Base-by-base conservation (phyloP, 805 yeast genomes). In the Metschnikowia chrysomelidarum region DNA sequence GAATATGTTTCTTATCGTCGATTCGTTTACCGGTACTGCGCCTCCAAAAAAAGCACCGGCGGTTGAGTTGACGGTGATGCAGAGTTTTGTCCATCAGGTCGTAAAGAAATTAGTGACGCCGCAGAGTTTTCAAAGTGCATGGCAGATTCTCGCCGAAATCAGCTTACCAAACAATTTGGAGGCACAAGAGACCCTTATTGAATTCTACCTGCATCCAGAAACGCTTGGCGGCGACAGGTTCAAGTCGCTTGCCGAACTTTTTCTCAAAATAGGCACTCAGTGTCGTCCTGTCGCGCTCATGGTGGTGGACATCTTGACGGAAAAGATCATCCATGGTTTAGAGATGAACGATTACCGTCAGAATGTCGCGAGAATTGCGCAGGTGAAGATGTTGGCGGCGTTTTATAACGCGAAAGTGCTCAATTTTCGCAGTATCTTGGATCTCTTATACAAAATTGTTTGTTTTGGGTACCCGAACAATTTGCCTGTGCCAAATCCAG, bases 401-500 rank as follows among this genome's bases (percentile, higher is more conserved):
- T 53, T 87, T 18, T 72, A 60, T 53, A 76, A 77, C 44, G 40
- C 56, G 14, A 63, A 67, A 13, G 49, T 82, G 7, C 47, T 87
- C 9, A 62, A 66, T 19, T 58, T 68, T 33, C 60, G 62, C 10
- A 66, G 73, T 4, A 39, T 83, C 2, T 56, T 73, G 28, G 79
- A 76, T 27, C 53, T 81, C 3, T 43, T 80, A 10, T 82, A 71
- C 57, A 68, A 69, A 41, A 67, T 85, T 6, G 40, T 86, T 3
- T 75, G 80, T 26, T 75, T 63, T 55, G 95, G 95, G 0, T 81
- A 85, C 62, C 71, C 73, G 0, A 64, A 69, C 38, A 76, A 76
- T 34, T 71, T 71, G 32, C 71, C 71, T 3, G 48, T 58, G n/a
- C 89, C 94, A 1, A 70, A 72, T 5, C 64, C 61, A 15, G 38